Evolutionary conservation across 2,329 filamentous ascomycete species (phyloP), one percentile per base, ranked within the genome.

Genomic region (Beauveria rudraprayagi): DNA sequence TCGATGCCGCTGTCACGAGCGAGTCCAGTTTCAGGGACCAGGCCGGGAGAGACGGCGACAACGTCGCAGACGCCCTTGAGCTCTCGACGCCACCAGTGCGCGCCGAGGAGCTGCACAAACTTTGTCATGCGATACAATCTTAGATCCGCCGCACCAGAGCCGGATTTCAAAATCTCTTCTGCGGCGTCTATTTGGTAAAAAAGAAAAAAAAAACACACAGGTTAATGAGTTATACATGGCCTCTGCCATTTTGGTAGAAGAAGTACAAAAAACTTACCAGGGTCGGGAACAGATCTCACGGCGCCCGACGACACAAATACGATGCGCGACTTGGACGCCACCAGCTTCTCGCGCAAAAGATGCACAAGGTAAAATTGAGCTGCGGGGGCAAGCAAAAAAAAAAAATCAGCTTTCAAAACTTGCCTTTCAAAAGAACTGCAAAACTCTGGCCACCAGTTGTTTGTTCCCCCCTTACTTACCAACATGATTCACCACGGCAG

Each of bases 21-120:
- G 17, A 83, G 70, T 0, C 76, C 75, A 0, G 81, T 83, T n/a
- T 66, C 65, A 1, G 80, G 80, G 43, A 83, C 76, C 3, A 83
- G 65, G 1, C 81, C 81, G 0, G 81, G 81, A 9, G 80, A 83
- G 6, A 82, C 80, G 11, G 81, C 81, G 5, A 83, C 74, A 22
- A 83, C 77, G 5, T 70, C 65, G 66, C 75, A 78, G 28, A 72
- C 69, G 26, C 70, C 76, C 0, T 65, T 60, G n/a, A 83, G 75
- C 64, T 81, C 72, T 3, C 80, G 79, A 2, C 79, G 79, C 81
- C 81, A 83, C 80, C 80, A 83, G 53, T 83, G 80, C 1, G 80
- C 78, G 7, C 73, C 73, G 1, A 83, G 75, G 0, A 83, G 73
- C 63, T 80, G 78, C 1, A 76, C 71, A 61, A 83, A 83, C 65